phyloP scores from a whole-genome alignment of 345 rosid species.

The Moricandia arvensis region DNA sequence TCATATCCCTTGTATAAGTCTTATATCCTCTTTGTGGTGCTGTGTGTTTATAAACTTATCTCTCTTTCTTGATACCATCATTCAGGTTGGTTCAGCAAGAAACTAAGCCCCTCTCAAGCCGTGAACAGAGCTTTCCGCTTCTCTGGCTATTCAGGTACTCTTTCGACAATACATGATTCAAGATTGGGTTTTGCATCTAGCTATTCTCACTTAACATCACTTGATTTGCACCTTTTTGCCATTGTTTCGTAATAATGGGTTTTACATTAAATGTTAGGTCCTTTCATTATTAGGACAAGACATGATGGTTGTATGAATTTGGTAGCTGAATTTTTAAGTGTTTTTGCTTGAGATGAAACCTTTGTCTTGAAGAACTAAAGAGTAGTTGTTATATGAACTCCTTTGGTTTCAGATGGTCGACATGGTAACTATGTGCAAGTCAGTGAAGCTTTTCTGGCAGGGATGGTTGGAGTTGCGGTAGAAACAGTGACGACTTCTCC shows the following conservation, averaged over 20 bases:
- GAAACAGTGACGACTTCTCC: no score
- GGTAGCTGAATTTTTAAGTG: no score
- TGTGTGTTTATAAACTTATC: no score
- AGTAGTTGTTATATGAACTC: background rate
- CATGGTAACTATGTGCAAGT: no score
- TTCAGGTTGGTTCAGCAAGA: constrained; percentile 82
- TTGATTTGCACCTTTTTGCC: background rate
- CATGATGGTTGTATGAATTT: background rate
- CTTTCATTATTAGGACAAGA: background rate
- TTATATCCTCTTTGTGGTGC: no score
- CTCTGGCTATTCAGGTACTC: constrained; percentile 51
- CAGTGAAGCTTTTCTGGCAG: no score
- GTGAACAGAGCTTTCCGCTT: constrained; percentile 53
- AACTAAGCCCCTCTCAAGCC: constrained; percentile 48
- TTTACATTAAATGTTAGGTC: background rate
- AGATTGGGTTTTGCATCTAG: constrained; percentile 12
- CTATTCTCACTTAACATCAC: background rate
- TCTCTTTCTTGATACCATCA: no score
- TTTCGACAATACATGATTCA: background rate
- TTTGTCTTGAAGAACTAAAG: background rate
- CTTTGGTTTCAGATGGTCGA: constrained; percentile 65
- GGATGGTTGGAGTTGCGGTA: no score
- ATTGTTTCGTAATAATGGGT: background rate
- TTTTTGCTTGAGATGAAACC: background rate
- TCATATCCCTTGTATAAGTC: no score